Evolutionary conservation across 2,329 filamentous ascomycete species (phyloP).

Genomic region (Hymenoscyphus salicellus): DNA sequence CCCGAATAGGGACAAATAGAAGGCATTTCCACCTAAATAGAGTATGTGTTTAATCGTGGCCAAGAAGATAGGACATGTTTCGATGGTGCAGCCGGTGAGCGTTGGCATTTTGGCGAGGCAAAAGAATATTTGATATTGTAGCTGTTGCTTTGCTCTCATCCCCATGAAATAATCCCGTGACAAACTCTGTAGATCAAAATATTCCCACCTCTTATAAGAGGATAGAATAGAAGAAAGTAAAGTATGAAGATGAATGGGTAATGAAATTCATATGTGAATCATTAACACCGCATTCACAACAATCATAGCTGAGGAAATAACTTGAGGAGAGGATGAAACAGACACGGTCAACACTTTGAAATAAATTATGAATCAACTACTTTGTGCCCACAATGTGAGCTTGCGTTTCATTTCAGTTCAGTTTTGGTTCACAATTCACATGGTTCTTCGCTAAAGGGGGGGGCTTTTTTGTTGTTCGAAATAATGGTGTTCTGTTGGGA

Average conservation of each 20-base stretch:
- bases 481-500: too few species aligned
- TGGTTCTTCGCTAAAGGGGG: too few species aligned
- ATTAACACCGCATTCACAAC: neutral
- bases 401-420: too few species aligned
- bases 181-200: neutral
- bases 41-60: slow-evolving; percentile 45
- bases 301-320: neutral
- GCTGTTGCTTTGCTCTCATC: too few species aligned
- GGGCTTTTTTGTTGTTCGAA: too few species aligned
- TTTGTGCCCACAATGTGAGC: too few species aligned
- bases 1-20: slow-evolving; percentile 52
- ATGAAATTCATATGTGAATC: neutral
- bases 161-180: neutral
- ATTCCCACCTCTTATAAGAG: neutral
- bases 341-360: too few species aligned
- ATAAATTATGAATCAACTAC: too few species aligned
- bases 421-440: too few species aligned
- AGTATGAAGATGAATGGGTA: neutral
- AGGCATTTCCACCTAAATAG: slow-evolving; percentile 47
- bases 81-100: neutral
- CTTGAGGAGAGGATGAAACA: neutral
- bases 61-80: slow-evolving; percentile 7
- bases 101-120: neutral
- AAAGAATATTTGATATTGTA: neutral
- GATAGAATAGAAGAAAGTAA: neutral